Evolutionary conservation across 768 basidiomycete species (phyloP).

Genomic region (Gyrodon lividus): DNA sequence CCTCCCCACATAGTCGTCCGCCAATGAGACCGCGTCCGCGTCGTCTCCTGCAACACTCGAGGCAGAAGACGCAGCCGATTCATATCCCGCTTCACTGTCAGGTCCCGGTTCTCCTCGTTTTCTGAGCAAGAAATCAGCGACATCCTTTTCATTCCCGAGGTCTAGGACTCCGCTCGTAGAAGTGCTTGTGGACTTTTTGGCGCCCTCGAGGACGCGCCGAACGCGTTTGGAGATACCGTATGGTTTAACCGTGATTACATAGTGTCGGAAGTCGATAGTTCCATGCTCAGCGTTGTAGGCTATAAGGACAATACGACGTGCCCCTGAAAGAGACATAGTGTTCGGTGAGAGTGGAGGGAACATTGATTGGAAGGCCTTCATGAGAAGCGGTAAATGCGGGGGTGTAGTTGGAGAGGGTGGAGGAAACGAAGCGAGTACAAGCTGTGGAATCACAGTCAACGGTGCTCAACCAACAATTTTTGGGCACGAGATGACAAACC

Average conservation of each 20-base stretch:
- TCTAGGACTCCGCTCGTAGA: conserved; percentile 55
- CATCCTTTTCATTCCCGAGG: conserved; percentile 87
- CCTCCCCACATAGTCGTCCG: conserved; percentile 91
- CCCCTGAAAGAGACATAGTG: conserved; percentile 77
- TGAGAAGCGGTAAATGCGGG: conserved; percentile 83
- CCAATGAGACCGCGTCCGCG: conserved; percentile 74
- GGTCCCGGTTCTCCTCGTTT: conserved; percentile 60
- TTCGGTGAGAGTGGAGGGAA: conserved; percentile 92
- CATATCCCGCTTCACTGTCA: conserved; percentile 62
- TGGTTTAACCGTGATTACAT: conserved; percentile 91
- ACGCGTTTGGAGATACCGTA: conserved; percentile 93
- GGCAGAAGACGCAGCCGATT: conserved; percentile 77
- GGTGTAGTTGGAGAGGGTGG: conserved; percentile 72
- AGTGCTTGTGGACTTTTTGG: conserved; percentile 27
- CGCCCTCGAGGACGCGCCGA: conserved; percentile 76
- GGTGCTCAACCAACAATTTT: not conserved
- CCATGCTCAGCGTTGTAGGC: conserved; percentile 85
- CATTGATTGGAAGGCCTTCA: conserved; percentile 94
- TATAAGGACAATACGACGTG: conserved; percentile 90
- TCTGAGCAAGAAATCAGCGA: conserved; percentile 90
- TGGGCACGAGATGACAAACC: conserved; percentile 44
- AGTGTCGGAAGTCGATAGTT: conserved; percentile 92
- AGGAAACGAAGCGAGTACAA: conserved; percentile 89
- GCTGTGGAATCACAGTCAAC: conserved; percentile 35
- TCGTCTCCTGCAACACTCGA: conserved; percentile 87